Conservation (phyloP, 495 filamentous ascomycete species). For the Podospora comata region DNA sequence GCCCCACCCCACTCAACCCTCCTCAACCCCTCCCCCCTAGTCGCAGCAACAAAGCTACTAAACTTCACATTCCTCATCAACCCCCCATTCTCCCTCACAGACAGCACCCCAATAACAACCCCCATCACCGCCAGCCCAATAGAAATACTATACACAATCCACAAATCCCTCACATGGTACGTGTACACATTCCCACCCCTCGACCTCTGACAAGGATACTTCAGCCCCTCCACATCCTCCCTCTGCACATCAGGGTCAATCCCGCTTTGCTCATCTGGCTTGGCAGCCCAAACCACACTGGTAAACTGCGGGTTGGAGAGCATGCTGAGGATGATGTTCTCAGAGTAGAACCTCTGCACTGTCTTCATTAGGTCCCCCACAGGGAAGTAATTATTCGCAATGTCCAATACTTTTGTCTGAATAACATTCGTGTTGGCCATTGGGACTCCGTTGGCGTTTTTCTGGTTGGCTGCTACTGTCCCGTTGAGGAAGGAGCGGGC, state of each 20-base stretch:
- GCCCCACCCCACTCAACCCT: conserved; percentile 28
- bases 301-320: conserved; percentile 36
- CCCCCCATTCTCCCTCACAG: conserved; percentile 34
- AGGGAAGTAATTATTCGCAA: conserved; percentile 31
- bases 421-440: conserved; percentile 35
- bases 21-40: conserved; percentile 36
- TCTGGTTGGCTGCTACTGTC: conserved; percentile 32
- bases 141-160: conserved; percentile 39
- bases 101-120: conserved; percentile 25
- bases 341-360: conserved; percentile 33
- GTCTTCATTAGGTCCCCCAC: conserved; percentile 17
- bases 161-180: conserved; percentile 36
- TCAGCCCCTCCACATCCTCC: neutral
- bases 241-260: conserved; percentile 7
- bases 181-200: conserved; percentile 31
- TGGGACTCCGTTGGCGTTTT: conserved; percentile 27
- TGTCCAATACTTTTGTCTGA: conserved; percentile 38
- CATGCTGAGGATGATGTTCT: conserved; percentile 37
- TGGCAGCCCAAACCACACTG: conserved; percentile 37
- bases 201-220: conserved; percentile 34
- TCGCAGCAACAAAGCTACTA: conserved; percentile 39
- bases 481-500: conserved; percentile 38
- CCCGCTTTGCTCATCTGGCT: conserved; percentile 29
- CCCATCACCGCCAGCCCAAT: conserved; percentile 29
- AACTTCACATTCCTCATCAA: conserved; percentile 35